A percentile compares a stretch with the other conserved stretches of the same genome.
These are phyloP conservation scores for Lactuca sativa DNA, from an alignment of 129 eudicot genomes.

Conservation along the genomic window DNA sequence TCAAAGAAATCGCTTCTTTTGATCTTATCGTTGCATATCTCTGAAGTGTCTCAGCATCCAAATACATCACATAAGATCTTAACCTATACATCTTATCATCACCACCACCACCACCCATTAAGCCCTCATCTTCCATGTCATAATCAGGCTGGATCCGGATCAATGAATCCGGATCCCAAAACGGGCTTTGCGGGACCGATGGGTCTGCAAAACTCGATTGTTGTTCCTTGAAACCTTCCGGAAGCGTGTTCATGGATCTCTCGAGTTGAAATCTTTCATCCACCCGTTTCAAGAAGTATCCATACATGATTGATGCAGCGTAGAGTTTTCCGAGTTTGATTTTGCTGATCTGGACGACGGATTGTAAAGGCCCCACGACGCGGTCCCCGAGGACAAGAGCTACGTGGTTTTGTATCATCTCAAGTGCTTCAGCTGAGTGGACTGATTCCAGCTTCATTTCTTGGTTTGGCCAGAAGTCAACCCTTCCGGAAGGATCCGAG, in stretches of 20 bases:
- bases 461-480: conserved; percentile 93
- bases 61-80: conserved; percentile 87
- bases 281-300: conserved; percentile 85
- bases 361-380: conserved; percentile 68
- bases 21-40: conserved; percentile 87
- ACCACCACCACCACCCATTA: conserved; percentile 24
- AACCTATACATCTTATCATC: conserved; percentile 58
- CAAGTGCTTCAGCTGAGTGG: conserved; percentile 91
- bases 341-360: conserved; percentile 72
- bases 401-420: conserved; percentile 84
- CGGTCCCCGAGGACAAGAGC: conserved; percentile 77
- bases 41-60: conserved; percentile 92
- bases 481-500: conserved; percentile 66
- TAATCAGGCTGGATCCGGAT: conserved; percentile 67
- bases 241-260: conserved; percentile 92
- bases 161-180: conserved; percentile 89
- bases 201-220: conserved; percentile 41
- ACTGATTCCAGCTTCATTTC: conserved; percentile 73
- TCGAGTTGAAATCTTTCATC: conserved; percentile 95
- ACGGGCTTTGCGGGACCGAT: conserved; percentile 55
- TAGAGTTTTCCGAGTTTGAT: conserved; percentile 92
- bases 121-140: conserved; percentile 48
- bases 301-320: conserved; percentile 96
- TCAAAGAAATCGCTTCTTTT: conserved; percentile 78
- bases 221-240: conserved; percentile 56